Conservation (phyloP, 495 filamentous ascomycete genomes). For the Tuber microsphaerosporum region DNA sequence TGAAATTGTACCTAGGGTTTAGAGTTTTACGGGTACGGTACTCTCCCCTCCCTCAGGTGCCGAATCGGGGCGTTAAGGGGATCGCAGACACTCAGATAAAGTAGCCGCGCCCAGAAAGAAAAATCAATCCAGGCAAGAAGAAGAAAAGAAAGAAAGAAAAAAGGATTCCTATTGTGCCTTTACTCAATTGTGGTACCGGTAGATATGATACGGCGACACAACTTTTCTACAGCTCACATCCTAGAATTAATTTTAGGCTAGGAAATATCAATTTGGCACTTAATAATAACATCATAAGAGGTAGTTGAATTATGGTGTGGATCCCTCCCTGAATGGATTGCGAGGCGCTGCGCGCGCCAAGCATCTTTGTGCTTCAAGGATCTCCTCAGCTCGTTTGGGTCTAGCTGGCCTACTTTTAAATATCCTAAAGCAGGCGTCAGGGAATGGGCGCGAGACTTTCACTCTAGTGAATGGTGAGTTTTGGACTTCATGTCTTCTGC, state of each 20-base stretch:
- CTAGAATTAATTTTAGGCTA: not conserved
- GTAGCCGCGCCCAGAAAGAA: too few species aligned
- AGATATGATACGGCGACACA: not conserved
- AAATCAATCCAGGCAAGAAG: too few species aligned
- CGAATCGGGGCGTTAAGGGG: too few species aligned
- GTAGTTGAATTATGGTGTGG: not conserved
- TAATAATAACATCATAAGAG: not conserved
- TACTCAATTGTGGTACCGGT: not conserved
- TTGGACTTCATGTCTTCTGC: not conserved
- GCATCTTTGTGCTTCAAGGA: not conserved
- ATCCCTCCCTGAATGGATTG: not conserved
- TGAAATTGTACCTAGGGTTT: not conserved
- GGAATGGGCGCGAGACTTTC: not conserved
- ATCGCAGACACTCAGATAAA: too few species aligned
- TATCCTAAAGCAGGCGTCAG: not conserved
- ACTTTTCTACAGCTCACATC: not conserved
- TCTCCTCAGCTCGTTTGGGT: not conserved
- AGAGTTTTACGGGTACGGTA: not conserved
- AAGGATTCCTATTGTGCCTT: not conserved
- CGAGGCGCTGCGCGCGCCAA: not conserved
- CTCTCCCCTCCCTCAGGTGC: not conserved
- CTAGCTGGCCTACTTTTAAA: not conserved
- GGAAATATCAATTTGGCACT: not conserved
- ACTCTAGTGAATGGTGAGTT: not conserved
- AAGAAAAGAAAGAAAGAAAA: not conserved